Evolutionary conservation across 1,284 basidiomycete species (phyloP), one percentile per base, ranked within the genome.

Genomic region (Ceratobasidium sp.): DNA sequence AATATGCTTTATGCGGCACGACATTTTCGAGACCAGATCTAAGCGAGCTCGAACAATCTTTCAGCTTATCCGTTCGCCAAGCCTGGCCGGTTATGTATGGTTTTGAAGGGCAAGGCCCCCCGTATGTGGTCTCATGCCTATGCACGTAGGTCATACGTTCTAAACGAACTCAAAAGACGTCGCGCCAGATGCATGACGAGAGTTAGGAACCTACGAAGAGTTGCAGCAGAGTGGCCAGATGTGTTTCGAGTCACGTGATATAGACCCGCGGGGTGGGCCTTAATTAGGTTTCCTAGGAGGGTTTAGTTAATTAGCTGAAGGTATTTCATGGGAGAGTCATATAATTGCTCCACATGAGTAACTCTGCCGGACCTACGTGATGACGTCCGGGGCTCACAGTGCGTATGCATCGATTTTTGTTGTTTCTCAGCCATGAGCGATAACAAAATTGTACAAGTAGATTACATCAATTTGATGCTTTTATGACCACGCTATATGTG

Each of bases 151-250:
- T n/a, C n/a, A n/a, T n/a, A n/a, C n/a, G n/a, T n/a, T n/a, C n/a
- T n/a, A n/a, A n/a, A n/a, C n/a, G n/a, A n/a, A n/a, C n/a, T n/a
- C n/a, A n/a, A n/a, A n/a, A n/a, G n/a, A n/a, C n/a, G n/a, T n/a
- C n/a, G n/a, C n/a, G n/a, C n/a, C n/a, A 48, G 74, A 75, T 43
- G 74, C 74, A 4, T 74, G 68, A 41, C 9, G 68, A 8, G 16
- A 64, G 0, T 74, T 74, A 53, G 56, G 64, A 13, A 22, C 41
- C n/a, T n/a, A n/a, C n/a, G n/a, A n/a, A n/a, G n/a, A n/a, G n/a
- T n/a, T n/a, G n/a, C n/a, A n/a, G n/a, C n/a, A n/a, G n/a, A n/a
- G n/a, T n/a, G n/a, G n/a, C n/a, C n/a, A n/a, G n/a, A n/a, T n/a
- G n/a, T n/a, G n/a, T n/a, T 48, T 19, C 46, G n/a, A 48, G 46